Base-by-base conservation (phyloP, 2,329 filamentous ascomycete species). In the Phialophora expanda region DNA sequence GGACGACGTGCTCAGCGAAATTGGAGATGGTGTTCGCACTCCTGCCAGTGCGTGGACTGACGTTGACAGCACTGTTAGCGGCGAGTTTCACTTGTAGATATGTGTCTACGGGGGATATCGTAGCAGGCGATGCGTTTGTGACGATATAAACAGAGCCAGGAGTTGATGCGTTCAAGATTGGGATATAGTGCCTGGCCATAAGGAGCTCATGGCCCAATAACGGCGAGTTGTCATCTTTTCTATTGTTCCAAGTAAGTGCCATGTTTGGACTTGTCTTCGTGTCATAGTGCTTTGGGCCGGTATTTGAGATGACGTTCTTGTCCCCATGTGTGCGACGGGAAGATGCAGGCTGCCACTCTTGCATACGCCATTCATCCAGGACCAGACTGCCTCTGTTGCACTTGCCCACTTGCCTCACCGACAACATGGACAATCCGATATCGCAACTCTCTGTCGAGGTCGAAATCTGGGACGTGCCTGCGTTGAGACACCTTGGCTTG, bases 11-110 rank as follows among this genome's bases (percentile, higher is more conserved):
- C 66, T 74, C 56, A 75, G 74, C 46, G 74, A 76, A 24, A 64
- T 69, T 58, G 74, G 66, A 28, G 73, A 73, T 62, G 73, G 70
- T 9, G 69, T 75, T 30, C 73, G 69, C 44, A 76, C 74, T 11
- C 74, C 74, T 32, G 73, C 70, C 22, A 76, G 73, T 66, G 67
- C 66, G 1, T 76, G 74, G 74, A 75, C 74, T 30, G 74, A 76
- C 54, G 74, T 76, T 4, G 74, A 71, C 14, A 75, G 74, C 64
- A 68, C 70, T n/a, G 71, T 75, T 20, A 75, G 74, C 62, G 73
- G 71, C 28, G 71, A 72, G 38, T 62, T 64, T 34, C 51, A 64
- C 20, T 55, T 57, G 65, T 64, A 59, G 58, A 66, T 64, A 53
- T 17, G 46, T 30, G n/a, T 28, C 14, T 48, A 6, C n/a, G 14